Percentiles rank a stretch among this genome's conserved stretches.
phyloP scores from a whole-genome alignment of 73 alveolate genomes.

The Paramecium caudatum region DNA sequence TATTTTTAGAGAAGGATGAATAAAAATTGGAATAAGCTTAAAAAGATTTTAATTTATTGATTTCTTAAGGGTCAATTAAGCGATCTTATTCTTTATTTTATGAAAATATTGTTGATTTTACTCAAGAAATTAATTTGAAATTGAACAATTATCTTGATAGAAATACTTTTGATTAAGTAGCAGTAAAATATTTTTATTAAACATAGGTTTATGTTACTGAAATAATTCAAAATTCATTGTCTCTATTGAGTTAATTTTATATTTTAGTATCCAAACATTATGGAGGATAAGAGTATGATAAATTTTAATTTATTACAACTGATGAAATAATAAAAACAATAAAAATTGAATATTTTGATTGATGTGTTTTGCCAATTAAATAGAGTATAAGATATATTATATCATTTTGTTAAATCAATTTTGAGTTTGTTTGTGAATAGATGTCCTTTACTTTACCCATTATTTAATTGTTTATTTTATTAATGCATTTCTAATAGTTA shows the following conservation, averaged over 20 bases:
- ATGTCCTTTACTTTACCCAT: no score
- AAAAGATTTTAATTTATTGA: constrained; percentile 4
- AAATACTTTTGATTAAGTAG: not conserved
- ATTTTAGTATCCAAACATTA: constrained; percentile 54
- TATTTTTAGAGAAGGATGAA: not conserved
- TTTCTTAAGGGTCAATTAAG: not conserved
- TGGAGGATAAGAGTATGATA: constrained; percentile 58
- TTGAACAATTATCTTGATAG: constrained; percentile 32
- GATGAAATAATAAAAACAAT: constrained; percentile 24
- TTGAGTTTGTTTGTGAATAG: no score
- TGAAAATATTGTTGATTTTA: constrained; percentile 57
- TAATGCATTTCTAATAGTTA: no score
- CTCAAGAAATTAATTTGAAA: not conserved
- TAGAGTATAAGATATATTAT: no score
- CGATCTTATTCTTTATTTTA: constrained; percentile 41
- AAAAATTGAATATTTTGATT: constrained; percentile 52
- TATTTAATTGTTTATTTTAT: no score
- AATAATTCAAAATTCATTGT: constrained; percentile 45
- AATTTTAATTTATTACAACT: constrained; percentile 24
- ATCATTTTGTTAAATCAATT: no score
- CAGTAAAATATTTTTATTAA: not conserved
- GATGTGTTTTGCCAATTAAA: no score
- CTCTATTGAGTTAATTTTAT: constrained; percentile 35
- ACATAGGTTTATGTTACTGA: constrained; percentile 22
- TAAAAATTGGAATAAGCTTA: constrained; percentile 28